Evolutionary conservation across 2,329 filamentous ascomycete species (phyloP).

Genomic region (Ophiocordyceps camponoti-rufipedis): DNA sequence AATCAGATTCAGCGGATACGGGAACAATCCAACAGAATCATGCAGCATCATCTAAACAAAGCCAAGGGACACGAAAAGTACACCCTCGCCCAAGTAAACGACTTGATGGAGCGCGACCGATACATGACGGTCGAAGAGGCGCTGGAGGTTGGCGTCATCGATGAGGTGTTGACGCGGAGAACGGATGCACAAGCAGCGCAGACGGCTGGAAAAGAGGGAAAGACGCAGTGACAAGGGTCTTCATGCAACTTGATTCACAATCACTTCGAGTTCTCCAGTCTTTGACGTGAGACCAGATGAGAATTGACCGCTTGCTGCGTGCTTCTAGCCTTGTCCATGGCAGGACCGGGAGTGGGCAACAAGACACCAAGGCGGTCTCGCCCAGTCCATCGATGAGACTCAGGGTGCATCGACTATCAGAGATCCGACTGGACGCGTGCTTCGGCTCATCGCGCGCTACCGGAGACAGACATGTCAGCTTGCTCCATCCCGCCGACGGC

Average conservation of each 20-base stretch:
- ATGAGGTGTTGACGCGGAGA: slow-evolving; percentile 64
- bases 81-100: slow-evolving; percentile 68
- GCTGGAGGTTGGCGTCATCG: slow-evolving; percentile 75
- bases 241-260: not conserved
- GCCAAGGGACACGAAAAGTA: slow-evolving; percentile 58
- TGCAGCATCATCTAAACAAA: slow-evolving; percentile 68
- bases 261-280: not conserved
- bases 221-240: not conserved
- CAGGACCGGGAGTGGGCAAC: too few relatives aligned
- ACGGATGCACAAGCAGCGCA: slow-evolving; percentile 20
- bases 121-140: slow-evolving; percentile 85
- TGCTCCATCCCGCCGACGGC: too few relatives aligned
- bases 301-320: too few relatives aligned
- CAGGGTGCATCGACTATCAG: too few relatives aligned
- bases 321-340: too few relatives aligned
- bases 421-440: too few relatives aligned
- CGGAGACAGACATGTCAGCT: too few relatives aligned
- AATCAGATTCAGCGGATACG: slow-evolving; percentile 87
- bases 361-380: too few relatives aligned
- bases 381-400: too few relatives aligned
- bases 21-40: slow-evolving; percentile 77
- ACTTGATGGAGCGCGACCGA: slow-evolving; percentile 92
- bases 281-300: too few relatives aligned
- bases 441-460: too few relatives aligned
- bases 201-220: slow-evolving; percentile 7